Percentiles rank a stretch among this genome's conserved stretches.
These are phyloP conservation scores for Ensete glaucum DNA, from an alignment of 176 grass and related monocot genomes.

Conservation along the genomic window DNA sequence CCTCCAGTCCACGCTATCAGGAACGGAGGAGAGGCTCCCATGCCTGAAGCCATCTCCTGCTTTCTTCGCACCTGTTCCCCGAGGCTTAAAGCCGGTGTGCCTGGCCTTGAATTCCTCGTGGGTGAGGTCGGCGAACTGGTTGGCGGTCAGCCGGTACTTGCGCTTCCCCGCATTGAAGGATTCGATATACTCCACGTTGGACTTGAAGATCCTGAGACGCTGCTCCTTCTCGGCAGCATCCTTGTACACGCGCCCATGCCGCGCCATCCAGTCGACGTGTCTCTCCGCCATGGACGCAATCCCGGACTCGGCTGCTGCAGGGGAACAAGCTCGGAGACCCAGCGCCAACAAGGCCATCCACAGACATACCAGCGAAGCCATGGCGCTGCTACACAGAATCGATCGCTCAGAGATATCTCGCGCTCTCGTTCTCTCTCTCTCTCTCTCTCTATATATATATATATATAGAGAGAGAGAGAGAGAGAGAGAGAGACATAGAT, in stretches of 20 bases:
- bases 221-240: too few relatives aligned
- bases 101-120: slow-evolving; percentile 39
- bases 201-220: too few relatives aligned
- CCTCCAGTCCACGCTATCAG: slow-evolving; percentile 40
- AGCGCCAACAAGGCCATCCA: too few relatives aligned
- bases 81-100: too few relatives aligned
- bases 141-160: slow-evolving; percentile 34
- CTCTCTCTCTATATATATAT: too few relatives aligned
- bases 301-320: too few relatives aligned
- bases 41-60: slow-evolving; percentile 22
- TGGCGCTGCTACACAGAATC: not conserved
- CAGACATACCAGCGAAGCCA: not conserved
- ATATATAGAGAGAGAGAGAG: too few relatives aligned
- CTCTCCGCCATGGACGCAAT: slow-evolving; percentile 21
- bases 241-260: slow-evolving; percentile 23
- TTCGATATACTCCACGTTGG: slow-evolving; percentile 38
- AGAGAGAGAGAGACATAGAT: too few relatives aligned
- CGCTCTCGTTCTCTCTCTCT: too few relatives aligned
- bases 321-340: too few relatives aligned
- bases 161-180: slow-evolving; percentile 31
- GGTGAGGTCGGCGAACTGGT: slow-evolving; percentile 57
- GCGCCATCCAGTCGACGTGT: slow-evolving; percentile 53
- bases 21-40: slow-evolving; percentile 33
- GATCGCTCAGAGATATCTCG: too few relatives aligned
- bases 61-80: not conserved